A percentile compares a stretch with the other conserved stretches of the same genome.
Evolutionary conservation across 2,329 filamentous ascomycete genomes (phyloP).

Genomic region (Botrytis galanthina): DNA sequence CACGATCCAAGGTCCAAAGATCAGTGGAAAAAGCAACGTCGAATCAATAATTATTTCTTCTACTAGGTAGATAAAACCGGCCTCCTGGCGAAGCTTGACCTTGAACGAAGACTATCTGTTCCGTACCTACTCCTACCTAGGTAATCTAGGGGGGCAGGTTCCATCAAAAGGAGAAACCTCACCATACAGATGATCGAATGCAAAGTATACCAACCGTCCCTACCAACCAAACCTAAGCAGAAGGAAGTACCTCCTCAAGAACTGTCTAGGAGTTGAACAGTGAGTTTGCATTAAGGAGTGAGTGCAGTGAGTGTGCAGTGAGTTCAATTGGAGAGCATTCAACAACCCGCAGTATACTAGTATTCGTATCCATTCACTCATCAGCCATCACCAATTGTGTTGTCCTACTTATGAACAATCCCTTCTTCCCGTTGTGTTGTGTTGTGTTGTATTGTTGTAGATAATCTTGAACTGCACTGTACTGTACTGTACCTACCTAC

Average conservation of each 20-base stretch:
- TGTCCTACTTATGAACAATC: background rate
- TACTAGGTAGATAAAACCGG: background rate
- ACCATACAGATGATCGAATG: background rate
- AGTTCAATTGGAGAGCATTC: background rate
- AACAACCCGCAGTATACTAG: background rate
- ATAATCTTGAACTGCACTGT: background rate
- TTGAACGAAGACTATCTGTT: background rate
- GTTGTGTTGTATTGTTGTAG: background rate
- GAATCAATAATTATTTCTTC: background rate
- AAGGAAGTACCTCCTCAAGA: background rate
- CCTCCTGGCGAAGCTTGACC: background rate
- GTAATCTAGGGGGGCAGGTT: background rate
- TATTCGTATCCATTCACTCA: background rate
- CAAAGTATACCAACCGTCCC: background rate
- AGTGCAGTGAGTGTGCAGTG: background rate
- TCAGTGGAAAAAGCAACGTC: background rate
- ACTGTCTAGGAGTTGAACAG: background rate
- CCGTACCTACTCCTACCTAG: background rate
- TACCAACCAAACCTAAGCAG: background rate
- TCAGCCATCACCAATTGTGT: background rate
- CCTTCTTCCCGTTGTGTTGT: background rate
- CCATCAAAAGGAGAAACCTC: background rate
- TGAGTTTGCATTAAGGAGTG: background rate
- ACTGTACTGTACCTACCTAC: too few species aligned
- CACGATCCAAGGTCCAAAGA: background rate